phyloP scores from a whole-genome alignment of 495 filamentous ascomycete genomes.

The Xylaria acuta region DNA sequence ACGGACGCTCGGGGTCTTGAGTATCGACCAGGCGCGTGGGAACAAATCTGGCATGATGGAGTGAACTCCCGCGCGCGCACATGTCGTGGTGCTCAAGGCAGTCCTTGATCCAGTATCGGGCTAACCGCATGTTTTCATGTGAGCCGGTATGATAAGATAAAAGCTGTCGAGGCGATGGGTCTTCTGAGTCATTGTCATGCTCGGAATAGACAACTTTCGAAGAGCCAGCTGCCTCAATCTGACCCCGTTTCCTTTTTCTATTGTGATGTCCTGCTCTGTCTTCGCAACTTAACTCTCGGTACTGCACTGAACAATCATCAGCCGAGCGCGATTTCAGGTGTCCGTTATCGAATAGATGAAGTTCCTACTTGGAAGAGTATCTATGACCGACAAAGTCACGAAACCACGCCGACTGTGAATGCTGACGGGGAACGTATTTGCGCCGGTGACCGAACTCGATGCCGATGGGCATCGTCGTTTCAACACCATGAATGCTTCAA shows the following conservation, averaged over 20 bases:
- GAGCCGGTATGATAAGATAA: slow-evolving; percentile 3
- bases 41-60: neutral
- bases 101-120: slow-evolving; percentile 25
- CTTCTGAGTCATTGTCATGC: neutral
- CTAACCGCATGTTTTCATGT: slow-evolving; percentile 23
- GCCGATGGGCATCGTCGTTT: slow-evolving; percentile 4
- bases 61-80: slow-evolving; percentile 9
- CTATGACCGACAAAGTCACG: slow-evolving; percentile 14
- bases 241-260: slow-evolving; percentile 12
- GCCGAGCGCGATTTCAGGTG: neutral
- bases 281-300: neutral
- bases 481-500: slow-evolving; percentile 30
- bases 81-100: slow-evolving; percentile 25
- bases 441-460: neutral
- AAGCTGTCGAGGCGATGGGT: neutral
- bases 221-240: neutral
- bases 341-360: neutral
- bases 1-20: neutral
- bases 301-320: neutral
- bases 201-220: neutral
- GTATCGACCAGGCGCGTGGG: slow-evolving; percentile 6
- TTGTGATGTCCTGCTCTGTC: neutral
- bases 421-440: neutral
- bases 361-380: slow-evolving; percentile 17
- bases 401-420: slow-evolving; percentile 5